Conservation (phyloP, 163 green algal genomes). For the Prototheca wickerhamii region DNA sequence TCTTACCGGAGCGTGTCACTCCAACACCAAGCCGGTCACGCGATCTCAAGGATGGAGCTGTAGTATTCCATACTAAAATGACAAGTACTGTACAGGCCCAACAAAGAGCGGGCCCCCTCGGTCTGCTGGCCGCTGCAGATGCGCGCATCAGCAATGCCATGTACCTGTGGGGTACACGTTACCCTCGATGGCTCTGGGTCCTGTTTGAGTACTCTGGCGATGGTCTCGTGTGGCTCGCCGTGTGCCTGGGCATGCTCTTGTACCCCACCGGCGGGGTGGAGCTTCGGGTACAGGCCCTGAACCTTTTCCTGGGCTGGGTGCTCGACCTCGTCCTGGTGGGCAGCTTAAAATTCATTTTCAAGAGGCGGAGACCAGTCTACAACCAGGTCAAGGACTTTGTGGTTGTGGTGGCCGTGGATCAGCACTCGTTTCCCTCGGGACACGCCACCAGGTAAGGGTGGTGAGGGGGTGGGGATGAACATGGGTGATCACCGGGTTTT, state of each 20-base stretch:
- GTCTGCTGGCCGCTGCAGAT: slow-evolving; percentile 1
- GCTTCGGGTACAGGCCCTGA: slow-evolving; percentile 1
- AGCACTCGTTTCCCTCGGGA: slow-evolving; percentile 47
- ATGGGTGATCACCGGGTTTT: neutral
- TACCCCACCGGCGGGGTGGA: neutral
- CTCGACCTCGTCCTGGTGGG: slow-evolving; percentile 42
- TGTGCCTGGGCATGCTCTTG: neutral
- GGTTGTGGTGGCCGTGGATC: slow-evolving; percentile 49
- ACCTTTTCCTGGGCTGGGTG: slow-evolving; percentile 28
- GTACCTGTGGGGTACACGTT: slow-evolving; percentile 4
- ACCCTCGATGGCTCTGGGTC: slow-evolving; percentile 16
- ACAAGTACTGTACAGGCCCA: neutral
- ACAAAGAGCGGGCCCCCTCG: neutral
- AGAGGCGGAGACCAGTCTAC: slow-evolving; percentile 35
- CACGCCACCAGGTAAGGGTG: slow-evolving; percentile 30
- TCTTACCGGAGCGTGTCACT: no score
- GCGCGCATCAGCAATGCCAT: slow-evolving; percentile 6
- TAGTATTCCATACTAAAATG: neutral
- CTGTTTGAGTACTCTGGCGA: slow-evolving; percentile 37
- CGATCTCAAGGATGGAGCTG: neutral
- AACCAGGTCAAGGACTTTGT: slow-evolving; percentile 40
- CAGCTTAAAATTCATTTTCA: slow-evolving; percentile 28
- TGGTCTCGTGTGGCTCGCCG: slow-evolving; percentile 32
- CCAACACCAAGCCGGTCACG: no score
- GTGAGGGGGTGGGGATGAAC: neutral